These are phyloP conservation scores for Arthrocladium fulminans DNA, from an alignment of 2,329 filamentous ascomycete species.

Conservation along the genomic window DNA sequence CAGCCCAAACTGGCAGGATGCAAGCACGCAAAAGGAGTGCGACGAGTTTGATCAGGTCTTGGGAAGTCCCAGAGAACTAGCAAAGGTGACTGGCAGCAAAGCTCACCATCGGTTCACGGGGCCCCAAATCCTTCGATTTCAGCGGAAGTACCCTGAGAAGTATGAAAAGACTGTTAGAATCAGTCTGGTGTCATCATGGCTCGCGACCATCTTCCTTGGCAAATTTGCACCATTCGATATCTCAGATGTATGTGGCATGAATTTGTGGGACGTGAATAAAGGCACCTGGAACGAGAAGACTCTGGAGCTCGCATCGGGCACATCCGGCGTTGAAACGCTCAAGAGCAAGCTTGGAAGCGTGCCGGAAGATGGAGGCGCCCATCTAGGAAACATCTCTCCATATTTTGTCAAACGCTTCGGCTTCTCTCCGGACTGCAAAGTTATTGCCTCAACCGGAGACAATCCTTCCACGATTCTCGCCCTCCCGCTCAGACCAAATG, in stretches of 20 bases:
- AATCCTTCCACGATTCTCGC: slow-evolving; percentile 93
- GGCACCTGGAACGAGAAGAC: slow-evolving; percentile 66
- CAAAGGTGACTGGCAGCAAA: slow-evolving; percentile 75
- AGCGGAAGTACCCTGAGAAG: slow-evolving; percentile 66
- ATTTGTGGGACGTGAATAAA: slow-evolving; percentile 79
- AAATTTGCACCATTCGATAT: slow-evolving; percentile 82
- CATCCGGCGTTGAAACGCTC: slow-evolving; percentile 55
- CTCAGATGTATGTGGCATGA: slow-evolving; percentile 91
- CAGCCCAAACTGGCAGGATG: slow-evolving; percentile 96
- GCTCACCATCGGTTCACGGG: slow-evolving; percentile 97
- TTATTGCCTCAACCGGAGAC: slow-evolving; percentile 87
- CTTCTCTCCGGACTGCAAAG: slow-evolving; percentile 63
- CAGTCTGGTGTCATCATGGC: slow-evolving; percentile 88
- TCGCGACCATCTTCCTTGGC: slow-evolving; percentile 83
- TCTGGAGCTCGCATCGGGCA: slow-evolving; percentile 64
- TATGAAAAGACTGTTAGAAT: slow-evolving; percentile 76
- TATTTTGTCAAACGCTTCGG: slow-evolving; percentile 77
- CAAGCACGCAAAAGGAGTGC: slow-evolving; percentile 86
- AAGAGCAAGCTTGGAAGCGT: slow-evolving; percentile 72
- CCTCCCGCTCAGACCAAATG: slow-evolving; percentile 73
- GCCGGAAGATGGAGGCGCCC: slow-evolving; percentile 67
- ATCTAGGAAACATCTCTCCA: slow-evolving; percentile 62
- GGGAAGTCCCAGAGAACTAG: slow-evolving; percentile 59
- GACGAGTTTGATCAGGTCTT: slow-evolving; percentile 73
- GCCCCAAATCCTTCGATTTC: slow-evolving; percentile 88